phyloP scores from a whole-genome alignment of 768 basidiomycete genomes.

The Auriscalpium orientale region DNA sequence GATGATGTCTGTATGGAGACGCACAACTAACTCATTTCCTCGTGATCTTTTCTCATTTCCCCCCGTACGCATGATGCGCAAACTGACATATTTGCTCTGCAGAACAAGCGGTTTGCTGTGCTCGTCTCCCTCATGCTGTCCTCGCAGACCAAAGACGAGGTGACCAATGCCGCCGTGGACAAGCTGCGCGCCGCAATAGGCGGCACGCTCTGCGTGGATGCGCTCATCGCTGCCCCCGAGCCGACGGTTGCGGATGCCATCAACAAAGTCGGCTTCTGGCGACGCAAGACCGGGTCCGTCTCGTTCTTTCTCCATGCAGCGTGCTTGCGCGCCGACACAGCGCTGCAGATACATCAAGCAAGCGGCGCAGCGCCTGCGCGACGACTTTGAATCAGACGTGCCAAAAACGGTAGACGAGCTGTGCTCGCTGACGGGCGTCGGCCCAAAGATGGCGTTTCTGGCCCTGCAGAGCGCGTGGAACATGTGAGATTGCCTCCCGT shows the following conservation, averaged over 20 bases:
- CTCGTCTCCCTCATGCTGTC: conserved; percentile 93
- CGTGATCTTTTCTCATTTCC: too few species aligned
- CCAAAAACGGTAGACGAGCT: conserved; percentile 86
- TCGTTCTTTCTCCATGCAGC: neutral
- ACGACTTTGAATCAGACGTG: conserved; percentile 75
- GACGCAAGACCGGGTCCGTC: conserved; percentile 72
- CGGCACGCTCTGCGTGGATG: conserved; percentile 72
- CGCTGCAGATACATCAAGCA: conserved; percentile 60
- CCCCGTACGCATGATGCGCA: too few species aligned
- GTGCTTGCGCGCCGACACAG: neutral
- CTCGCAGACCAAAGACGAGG: conserved; percentile 91
- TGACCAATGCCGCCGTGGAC: conserved; percentile 70
- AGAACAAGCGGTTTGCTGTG: conserved; percentile 79
- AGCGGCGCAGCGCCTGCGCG: conserved; percentile 58
- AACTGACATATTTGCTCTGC: neutral
- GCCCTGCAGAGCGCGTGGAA: conserved; percentile 81
- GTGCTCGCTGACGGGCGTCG: conserved; percentile 83
- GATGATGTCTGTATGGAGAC: too few species aligned
- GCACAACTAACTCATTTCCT: too few species aligned
- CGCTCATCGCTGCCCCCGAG: conserved; percentile 56
- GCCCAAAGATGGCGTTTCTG: conserved; percentile 95
- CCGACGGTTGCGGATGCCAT: conserved; percentile 66
- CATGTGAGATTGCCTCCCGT: conserved; percentile 37
- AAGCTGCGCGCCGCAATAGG: conserved; percentile 70
- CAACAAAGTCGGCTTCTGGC: conserved; percentile 89